These are phyloP conservation scores for Ogataea minuta DNA, from an alignment of 805 yeast genomes.

Conservation along the genomic window DNA sequence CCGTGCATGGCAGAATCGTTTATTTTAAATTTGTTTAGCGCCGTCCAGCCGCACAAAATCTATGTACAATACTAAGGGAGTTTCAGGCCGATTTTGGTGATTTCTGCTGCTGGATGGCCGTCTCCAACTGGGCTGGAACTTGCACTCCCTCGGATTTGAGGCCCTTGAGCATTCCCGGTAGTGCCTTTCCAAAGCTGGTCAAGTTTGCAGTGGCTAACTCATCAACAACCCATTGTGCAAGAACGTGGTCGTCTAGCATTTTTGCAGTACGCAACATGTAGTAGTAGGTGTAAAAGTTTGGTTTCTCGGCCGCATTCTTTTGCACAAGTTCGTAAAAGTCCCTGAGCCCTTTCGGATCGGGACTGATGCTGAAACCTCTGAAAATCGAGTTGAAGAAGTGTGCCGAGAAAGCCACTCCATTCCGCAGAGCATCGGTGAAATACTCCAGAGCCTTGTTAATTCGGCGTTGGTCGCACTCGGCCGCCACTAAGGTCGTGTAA, in stretches of 20 bases:
- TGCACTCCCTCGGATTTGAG: neutral
- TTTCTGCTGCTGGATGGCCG: neutral
- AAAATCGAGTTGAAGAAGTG: slow-evolving; percentile 47
- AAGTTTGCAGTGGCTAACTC: slow-evolving; percentile 36
- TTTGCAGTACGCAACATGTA: slow-evolving; percentile 42
- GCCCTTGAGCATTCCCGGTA: slow-evolving; percentile 37
- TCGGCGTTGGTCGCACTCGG: slow-evolving; percentile 46
- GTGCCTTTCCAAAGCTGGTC: slow-evolving; percentile 36
- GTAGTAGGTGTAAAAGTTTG: slow-evolving; percentile 52
- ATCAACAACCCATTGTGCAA: slow-evolving; percentile 37
- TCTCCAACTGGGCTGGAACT: neutral
- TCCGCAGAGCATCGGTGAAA: slow-evolving; percentile 36
- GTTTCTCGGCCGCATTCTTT: slow-evolving; percentile 28
- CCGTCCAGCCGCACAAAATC: too few relatives aligned
- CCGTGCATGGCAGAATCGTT: too few relatives aligned
- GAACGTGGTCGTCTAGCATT: slow-evolving; percentile 32
- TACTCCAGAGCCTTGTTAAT: slow-evolving; percentile 40
- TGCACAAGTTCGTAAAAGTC: slow-evolving; percentile 39
- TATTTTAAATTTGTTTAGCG: too few relatives aligned
- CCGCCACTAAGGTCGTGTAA: slow-evolving; percentile 46
- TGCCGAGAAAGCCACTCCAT: slow-evolving; percentile 36
- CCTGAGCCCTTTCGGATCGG: slow-evolving; percentile 36
- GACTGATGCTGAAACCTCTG: slow-evolving; percentile 44
- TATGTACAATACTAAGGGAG: too few relatives aligned
- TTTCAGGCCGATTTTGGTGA: neutral